These are phyloP conservation scores for Xylaria sp. DNA, from an alignment of 2,329 filamentous ascomycete species.

Conservation along the genomic window DNA sequence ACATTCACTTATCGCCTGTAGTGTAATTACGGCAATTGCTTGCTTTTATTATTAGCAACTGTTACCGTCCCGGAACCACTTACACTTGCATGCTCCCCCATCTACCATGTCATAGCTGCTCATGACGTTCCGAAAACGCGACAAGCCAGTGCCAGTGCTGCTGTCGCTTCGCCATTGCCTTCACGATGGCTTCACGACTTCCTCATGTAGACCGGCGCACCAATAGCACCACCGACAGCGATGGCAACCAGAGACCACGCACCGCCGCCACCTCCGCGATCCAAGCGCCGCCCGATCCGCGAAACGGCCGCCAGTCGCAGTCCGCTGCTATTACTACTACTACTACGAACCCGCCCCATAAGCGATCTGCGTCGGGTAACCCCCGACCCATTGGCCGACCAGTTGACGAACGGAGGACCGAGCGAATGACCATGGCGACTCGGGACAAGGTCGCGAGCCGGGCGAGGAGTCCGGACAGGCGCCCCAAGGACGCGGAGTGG, in stretches of 20 bases:
- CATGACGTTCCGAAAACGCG: constrained; percentile 15
- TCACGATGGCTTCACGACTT: constrained; percentile 34
- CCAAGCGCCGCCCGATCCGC: constrained; percentile 30
- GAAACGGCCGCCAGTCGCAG: constrained; percentile 33
- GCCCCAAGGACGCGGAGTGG: constrained; percentile 31
- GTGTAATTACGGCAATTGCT: not conserved
- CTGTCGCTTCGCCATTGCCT: constrained; percentile 18
- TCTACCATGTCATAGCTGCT: not conserved
- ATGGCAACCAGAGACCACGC: constrained; percentile 27
- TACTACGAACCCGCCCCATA: constrained; percentile 43
- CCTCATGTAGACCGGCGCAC: constrained; percentile 40
- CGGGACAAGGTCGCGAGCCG: constrained; percentile 57
- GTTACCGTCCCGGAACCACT: not conserved
- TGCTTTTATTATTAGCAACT: not conserved
- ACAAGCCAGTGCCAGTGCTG: constrained; percentile 16
- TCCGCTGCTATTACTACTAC: constrained; percentile 33
- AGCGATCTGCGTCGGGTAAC: constrained; percentile 53
- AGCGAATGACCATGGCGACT: constrained; percentile 53
- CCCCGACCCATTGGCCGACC: constrained; percentile 46
- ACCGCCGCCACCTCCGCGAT: constrained; percentile 19
- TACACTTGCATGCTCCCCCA: not conserved
- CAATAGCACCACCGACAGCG: constrained; percentile 36
- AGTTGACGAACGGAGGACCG: constrained; percentile 52
- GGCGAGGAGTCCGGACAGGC: constrained; percentile 53
- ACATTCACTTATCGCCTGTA: not conserved